These are phyloP conservation scores for Sclerotinia glacialis DNA, from an alignment of 2,329 filamentous ascomycete genomes.

Conservation along the genomic window DNA sequence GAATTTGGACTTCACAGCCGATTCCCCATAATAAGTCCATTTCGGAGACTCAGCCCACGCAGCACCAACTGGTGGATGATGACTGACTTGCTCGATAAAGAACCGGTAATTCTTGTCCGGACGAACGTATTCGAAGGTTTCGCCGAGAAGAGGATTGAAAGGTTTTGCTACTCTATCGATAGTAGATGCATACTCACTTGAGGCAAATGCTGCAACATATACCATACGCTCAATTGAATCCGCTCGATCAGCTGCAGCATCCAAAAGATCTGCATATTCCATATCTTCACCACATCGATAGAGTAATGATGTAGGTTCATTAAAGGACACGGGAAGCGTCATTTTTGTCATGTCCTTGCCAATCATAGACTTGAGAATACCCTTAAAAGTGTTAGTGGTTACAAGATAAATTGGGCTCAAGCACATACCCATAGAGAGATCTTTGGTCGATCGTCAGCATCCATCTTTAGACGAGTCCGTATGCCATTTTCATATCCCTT, in stretches of 20 bases:
- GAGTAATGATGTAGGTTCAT: slow-evolving; percentile 92
- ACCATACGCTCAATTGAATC: slow-evolving; percentile 91
- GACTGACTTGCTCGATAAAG: slow-evolving; percentile 97
- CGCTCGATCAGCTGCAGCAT: slow-evolving; percentile 77
- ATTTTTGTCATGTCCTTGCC: slow-evolving; percentile 99
- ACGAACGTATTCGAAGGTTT: slow-evolving; percentile 94
- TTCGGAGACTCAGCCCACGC: slow-evolving; percentile 88
- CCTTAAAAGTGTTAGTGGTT: slow-evolving; percentile 51
- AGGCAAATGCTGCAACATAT: slow-evolving; percentile 93
- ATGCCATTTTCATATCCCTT: slow-evolving; percentile 89
- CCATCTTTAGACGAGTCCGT: slow-evolving; percentile 76
- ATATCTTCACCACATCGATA: slow-evolving; percentile 96
- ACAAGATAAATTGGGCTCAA: not conserved
- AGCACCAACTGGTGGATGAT: slow-evolving; percentile 92
- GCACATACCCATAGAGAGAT: slow-evolving; percentile 87
- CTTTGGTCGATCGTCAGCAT: slow-evolving; percentile 88
- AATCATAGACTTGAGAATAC: slow-evolving; percentile 98
- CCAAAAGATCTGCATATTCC: slow-evolving; percentile 92
- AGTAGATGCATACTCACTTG: slow-evolving; percentile 94
- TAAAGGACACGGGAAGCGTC: slow-evolving; percentile 97
- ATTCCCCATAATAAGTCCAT: slow-evolving; percentile 98
- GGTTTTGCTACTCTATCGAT: slow-evolving; percentile 96
- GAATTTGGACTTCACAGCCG: slow-evolving; percentile 92
- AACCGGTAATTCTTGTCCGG: slow-evolving; percentile 98
- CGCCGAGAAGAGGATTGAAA: slow-evolving; percentile 93